Percentiles rank a stretch among this genome's conserved stretches.
These are phyloP conservation scores for Phytophthora crassamura DNA, from an alignment of 352 stramenopile genomes.

Conservation along the genomic window DNA sequence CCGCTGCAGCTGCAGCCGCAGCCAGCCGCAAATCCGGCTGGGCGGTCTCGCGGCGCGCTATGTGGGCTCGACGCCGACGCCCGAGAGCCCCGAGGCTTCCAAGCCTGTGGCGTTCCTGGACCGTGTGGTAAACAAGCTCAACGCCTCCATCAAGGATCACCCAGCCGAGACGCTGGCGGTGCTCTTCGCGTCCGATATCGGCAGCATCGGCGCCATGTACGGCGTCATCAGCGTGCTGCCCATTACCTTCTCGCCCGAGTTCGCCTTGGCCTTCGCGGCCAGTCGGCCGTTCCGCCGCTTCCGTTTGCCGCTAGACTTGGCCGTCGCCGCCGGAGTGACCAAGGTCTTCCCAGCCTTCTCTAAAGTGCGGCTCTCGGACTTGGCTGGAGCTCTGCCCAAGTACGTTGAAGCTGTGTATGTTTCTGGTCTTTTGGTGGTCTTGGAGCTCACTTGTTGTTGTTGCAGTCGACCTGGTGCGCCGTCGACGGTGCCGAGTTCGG, in stretches of 20 bases:
- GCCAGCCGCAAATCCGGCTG: not conserved
- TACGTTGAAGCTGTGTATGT: conserved; percentile 25
- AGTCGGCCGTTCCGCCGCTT: conserved; percentile 85
- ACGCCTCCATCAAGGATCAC: conserved; percentile 76
- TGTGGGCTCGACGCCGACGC: conserved; percentile 8
- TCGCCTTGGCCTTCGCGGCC: conserved; percentile 83
- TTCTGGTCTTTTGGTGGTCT: not conserved
- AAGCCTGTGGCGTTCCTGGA: conserved; percentile 52
- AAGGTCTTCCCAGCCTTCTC: conserved; percentile 80
- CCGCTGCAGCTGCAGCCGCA: conserved; percentile 5
- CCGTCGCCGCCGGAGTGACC: conserved; percentile 64
- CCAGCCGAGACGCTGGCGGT: conserved; percentile 79
- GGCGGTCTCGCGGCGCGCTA: conserved; percentile 5
- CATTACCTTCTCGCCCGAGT: conserved; percentile 84
- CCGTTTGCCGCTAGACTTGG: conserved; percentile 80
- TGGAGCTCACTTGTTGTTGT: conserved; percentile 4
- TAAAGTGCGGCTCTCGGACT: conserved; percentile 71
- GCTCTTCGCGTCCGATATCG: conserved; percentile 84
- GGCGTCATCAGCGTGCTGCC: conserved; percentile 66
- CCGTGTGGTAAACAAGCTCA: conserved; percentile 75
- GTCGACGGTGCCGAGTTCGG: conserved; percentile 24
- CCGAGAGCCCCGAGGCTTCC: conserved; percentile 5
- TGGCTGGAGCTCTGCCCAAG: conserved; percentile 64
- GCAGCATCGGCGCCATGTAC: conserved; percentile 83
- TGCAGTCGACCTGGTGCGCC: conserved; percentile 29